These are phyloP conservation scores for Cladobotryum mycophilum DNA, from an alignment of 2,329 filamentous ascomycete species.

Conservation along the genomic window DNA sequence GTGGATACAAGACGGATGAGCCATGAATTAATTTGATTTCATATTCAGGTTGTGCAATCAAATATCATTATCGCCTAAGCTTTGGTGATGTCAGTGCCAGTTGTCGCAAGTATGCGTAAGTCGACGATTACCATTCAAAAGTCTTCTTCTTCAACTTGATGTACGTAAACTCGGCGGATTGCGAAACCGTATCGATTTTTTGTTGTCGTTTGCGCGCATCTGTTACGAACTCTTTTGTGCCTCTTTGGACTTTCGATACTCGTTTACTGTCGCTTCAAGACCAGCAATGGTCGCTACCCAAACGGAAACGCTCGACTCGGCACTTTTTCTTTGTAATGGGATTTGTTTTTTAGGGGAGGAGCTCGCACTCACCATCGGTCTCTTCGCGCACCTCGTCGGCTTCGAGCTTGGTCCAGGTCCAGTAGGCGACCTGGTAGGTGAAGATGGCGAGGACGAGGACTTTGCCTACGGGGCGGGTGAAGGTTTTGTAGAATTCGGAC, in stretches of 20 bases:
- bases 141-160: no score
- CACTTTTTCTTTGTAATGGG: not conserved
- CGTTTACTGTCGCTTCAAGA: conserved; percentile 9
- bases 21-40: no score
- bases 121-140: no score
- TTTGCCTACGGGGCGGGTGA: conserved; percentile 67
- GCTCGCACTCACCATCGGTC: conserved; percentile 45
- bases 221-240: not conserved
- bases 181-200: not conserved
- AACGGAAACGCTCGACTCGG: not conserved
- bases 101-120: no score
- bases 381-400: conserved; percentile 59
- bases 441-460: conserved; percentile 68
- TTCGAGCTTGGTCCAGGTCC: conserved; percentile 68
- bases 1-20: no score
- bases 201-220: not conserved
- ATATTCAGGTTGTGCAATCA: no score
- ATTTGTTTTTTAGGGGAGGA: not conserved
- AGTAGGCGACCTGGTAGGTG: conserved; percentile 73
- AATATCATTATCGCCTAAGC: no score
- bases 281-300: conserved; percentile 8
- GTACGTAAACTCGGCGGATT: no score
- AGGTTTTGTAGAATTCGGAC: conserved; percentile 67
- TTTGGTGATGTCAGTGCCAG: no score
- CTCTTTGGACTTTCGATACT: conserved; percentile 4